These are phyloP conservation scores for Xylaria nigripes DNA, from an alignment of 495 filamentous ascomycete species.

Conservation along the genomic window DNA sequence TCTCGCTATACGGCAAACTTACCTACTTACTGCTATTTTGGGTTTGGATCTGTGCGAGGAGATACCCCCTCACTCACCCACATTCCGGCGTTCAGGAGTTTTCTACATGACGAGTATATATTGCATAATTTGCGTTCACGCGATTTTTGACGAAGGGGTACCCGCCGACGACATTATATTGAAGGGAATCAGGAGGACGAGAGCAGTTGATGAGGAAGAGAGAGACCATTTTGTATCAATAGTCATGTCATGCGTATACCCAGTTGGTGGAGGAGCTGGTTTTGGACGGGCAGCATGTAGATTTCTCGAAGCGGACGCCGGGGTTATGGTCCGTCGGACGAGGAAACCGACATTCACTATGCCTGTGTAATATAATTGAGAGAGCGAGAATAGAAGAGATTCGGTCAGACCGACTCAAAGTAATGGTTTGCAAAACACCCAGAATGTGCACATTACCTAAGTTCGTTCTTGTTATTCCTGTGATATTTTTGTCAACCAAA, in stretches of 20 bases:
- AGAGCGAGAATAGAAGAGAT: background rate
- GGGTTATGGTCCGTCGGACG: background rate
- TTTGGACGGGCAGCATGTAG: background rate
- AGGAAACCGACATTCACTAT: conserved; percentile 2
- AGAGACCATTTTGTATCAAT: conserved; percentile 25
- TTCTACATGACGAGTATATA: conserved; percentile 13
- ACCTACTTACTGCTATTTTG: no score
- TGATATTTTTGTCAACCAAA: no score
- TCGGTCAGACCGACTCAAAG: background rate
- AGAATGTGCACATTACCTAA: no score
- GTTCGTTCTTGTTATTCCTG: no score
- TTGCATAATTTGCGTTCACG: conserved; percentile 17
- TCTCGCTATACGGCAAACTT: conserved; percentile 10
- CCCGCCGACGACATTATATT: conserved; percentile 12
- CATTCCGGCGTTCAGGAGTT: conserved; percentile 24
- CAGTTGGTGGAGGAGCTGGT: conserved; percentile 19
- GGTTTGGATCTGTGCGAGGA: conserved; percentile 20
- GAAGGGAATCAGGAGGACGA: conserved; percentile 12
- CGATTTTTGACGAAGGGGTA: conserved; percentile 14
- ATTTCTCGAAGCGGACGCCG: background rate
- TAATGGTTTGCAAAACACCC: background rate
- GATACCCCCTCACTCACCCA: conserved; percentile 28
- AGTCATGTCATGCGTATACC: conserved; percentile 28
- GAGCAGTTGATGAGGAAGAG: conserved; percentile 21
- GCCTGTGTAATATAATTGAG: conserved; percentile 8